These are phyloP conservation scores for Cladosporium sp. DNA, from an alignment of 2,329 filamentous ascomycete genomes.

Conservation along the genomic window DNA sequence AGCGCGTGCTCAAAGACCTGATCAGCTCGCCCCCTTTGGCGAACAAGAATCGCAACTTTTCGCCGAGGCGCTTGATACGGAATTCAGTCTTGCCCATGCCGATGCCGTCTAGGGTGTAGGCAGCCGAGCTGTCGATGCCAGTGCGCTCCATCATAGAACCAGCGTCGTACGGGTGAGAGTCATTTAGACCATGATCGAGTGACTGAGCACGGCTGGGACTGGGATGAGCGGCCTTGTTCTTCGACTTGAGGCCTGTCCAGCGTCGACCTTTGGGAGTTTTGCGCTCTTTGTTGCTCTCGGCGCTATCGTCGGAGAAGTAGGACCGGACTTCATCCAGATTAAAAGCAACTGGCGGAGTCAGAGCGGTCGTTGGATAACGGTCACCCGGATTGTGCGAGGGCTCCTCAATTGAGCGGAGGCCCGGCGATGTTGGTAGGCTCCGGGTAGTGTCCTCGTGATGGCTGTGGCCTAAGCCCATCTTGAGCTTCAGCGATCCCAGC, in stretches of 20 bases:
- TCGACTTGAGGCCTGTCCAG: conserved; percentile 22
- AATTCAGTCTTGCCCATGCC: conserved; percentile 40
- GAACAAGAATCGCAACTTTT: conserved; percentile 35
- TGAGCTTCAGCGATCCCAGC: conserved; percentile 33
- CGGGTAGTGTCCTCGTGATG: conserved; percentile 12
- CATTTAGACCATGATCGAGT: conserved; percentile 23
- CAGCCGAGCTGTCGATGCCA: conserved; percentile 14
- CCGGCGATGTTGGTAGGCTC: conserved; percentile 7
- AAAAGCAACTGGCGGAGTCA: conserved; percentile 39
- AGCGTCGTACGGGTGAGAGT: conserved; percentile 24
- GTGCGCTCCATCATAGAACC: conserved; percentile 18
- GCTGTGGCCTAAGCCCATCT: conserved; percentile 26
- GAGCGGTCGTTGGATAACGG: conserved; percentile 45
- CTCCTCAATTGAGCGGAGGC: conserved; percentile 20
- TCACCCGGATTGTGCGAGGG: conserved; percentile 39
- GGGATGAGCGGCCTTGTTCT: conserved; percentile 18
- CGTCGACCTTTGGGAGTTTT: conserved; percentile 21
- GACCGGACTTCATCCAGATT: conserved; percentile 40
- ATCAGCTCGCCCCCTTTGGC: conserved; percentile 33
- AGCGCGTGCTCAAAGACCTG: conserved; percentile 25
- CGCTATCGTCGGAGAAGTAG: conserved; percentile 41
- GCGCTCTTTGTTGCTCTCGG: conserved; percentile 24
- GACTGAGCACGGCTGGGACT: conserved; percentile 19
- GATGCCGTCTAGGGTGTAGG: conserved; percentile 28
- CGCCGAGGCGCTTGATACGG: conserved; percentile 36